Base-by-base conservation (phyloP, 1,284 basidiomycete species). In the Rhodotorula sp. region DNA sequence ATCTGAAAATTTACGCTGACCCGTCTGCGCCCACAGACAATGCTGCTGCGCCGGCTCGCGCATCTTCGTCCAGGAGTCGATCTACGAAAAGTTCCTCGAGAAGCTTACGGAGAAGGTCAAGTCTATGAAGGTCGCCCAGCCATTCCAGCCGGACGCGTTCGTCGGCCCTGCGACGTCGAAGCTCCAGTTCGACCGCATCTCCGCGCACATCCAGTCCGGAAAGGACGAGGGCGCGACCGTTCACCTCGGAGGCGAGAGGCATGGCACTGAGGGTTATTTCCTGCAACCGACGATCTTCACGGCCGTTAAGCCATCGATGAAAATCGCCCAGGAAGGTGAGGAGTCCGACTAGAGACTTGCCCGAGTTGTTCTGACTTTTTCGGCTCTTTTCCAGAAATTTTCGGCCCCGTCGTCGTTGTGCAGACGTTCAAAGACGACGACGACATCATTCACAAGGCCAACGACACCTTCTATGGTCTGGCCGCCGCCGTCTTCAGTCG, bases 151-250 rank as follows among this genome's bases (percentile, higher is more conserved):
- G 2, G 85, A 85, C 55, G 87, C 87, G 54, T 86, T 88, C 83
- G 92, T 94, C 80, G 93, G 93, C 57, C 93, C 94, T n/a, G 92
- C 93, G 82, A 89, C 95, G 68, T 92, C 88, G 4, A 81, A 90
- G 77, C 79, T 82, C 31, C 78, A 81, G 76, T 81, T 77, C 78
- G 83, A 86, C 82, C 84, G 92, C 74, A 90, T 95, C 83, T 90
- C 94, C 90, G 85, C 83, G 61, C 95, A 92, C 85, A 94, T 98
- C 82, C 82, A 93, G 71, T 87, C 88, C 23, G 95, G 94, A 38
- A 92, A 90, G 83, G 78, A 87, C 62, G 85, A 90, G 64, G 94
- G 94, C 68, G 94, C 94, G n/a, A 93, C 82, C 23, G 84, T 93
- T 45, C 85, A 89, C 80, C 76, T 85, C 52, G 94, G 94, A 59